These are phyloP conservation scores for Clarireedia homoeocarpa DNA, from an alignment of 2,329 filamentous ascomycete species.

Conservation along the genomic window DNA sequence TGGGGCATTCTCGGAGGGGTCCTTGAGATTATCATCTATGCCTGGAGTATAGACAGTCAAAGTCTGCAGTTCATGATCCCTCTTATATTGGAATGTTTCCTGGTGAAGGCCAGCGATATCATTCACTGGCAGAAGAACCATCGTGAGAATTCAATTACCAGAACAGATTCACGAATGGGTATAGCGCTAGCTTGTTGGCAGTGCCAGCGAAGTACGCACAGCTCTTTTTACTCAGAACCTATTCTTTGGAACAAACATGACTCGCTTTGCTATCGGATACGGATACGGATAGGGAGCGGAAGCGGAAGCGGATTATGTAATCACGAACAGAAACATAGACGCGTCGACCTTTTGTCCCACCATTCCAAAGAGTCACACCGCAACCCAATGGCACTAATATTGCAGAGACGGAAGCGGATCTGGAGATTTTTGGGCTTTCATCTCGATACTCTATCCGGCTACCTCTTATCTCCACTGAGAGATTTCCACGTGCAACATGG, in stretches of 20 bases:
- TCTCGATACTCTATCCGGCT: not conserved
- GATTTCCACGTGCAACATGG: not conserved
- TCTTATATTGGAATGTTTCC: constrained; percentile 1
- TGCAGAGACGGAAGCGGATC: constrained; percentile 7
- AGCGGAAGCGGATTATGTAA: not conserved
- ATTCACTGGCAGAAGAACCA: not conserved
- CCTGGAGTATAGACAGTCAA: not conserved
- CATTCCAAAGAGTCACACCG: not conserved
- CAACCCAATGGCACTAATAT: not conserved
- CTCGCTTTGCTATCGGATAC: not conserved
- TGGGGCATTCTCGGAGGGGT: not conserved
- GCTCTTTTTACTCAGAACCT: too few species aligned
- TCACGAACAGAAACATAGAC: not conserved
- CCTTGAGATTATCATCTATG: not conserved
- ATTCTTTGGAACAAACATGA: not conserved
- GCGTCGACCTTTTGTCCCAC: not conserved
- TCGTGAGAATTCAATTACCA: not conserved
- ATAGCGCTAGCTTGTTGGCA: too few species aligned
- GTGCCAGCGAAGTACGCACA: too few species aligned
- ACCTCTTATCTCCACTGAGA: constrained; percentile 1
- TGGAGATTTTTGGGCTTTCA: not conserved
- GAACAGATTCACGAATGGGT: too few species aligned
- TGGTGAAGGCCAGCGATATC: not conserved
- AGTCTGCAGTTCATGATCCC: constrained; percentile 7
- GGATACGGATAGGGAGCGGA: constrained; percentile 3